phyloP scores from a whole-genome alignment of 805 yeast species.

The Kurtzmaniella cleridarum region DNA sequence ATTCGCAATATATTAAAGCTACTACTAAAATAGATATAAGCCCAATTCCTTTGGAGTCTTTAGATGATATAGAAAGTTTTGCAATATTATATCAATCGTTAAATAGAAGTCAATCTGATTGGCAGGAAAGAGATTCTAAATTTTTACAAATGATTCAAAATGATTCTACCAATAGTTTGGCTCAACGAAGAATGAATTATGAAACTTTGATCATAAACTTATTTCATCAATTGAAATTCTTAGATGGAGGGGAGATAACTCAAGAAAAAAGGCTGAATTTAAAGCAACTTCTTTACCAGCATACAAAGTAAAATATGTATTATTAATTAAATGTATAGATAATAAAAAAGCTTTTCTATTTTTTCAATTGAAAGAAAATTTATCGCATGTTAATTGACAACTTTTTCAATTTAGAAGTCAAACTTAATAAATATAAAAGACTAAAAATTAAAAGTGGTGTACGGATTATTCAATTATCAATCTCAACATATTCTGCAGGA shows the following conservation, averaged over 20 bases:
- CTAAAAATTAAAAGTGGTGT: no score
- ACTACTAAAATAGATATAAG: slow-evolving; percentile 13
- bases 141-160: slow-evolving; percentile 19
- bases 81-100: slow-evolving; percentile 41
- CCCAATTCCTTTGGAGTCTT: slow-evolving; percentile 39
- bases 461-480: no score
- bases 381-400: no score
- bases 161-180: slow-evolving; percentile 3
- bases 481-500: no score
- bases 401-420: no score
- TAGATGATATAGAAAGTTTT: slow-evolving; percentile 50
- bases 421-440: no score
- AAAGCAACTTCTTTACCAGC: slow-evolving; percentile 5
- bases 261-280: slow-evolving; percentile 9
- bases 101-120: slow-evolving; percentile 27
- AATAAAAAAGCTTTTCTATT: no score
- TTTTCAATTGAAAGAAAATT: no score
- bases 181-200: slow-evolving; percentile 22
- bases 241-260: slow-evolving; percentile 31
- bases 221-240: slow-evolving; percentile 25
- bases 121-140: slow-evolving; percentile 34
- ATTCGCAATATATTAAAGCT: slow-evolving; percentile 9
- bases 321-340: slow-evolving; percentile 1
- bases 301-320: background rate
- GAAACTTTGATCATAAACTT: slow-evolving; percentile 30